phyloP scores from a whole-genome alignment of 495 filamentous ascomycete species.

The Ramalina peruviana region DNA sequence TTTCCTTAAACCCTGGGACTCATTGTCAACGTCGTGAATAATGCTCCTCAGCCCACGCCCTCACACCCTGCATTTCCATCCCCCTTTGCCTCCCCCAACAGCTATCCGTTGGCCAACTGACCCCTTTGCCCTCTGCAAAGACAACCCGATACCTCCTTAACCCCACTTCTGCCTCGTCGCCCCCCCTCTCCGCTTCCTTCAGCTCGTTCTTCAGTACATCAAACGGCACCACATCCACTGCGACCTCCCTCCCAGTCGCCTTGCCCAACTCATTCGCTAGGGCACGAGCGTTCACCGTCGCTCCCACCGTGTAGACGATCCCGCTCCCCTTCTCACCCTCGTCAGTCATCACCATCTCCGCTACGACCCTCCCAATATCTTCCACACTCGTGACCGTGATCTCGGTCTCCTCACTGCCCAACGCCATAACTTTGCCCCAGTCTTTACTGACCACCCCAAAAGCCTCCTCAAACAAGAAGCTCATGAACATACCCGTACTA shows the following conservation, averaged over 20 bases:
- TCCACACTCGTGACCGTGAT: slow-evolving; percentile 42
- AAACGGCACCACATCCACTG: slow-evolving; percentile 31
- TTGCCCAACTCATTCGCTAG: slow-evolving; percentile 35
- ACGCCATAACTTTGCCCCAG: slow-evolving; percentile 26
- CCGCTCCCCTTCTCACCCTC: slow-evolving; percentile 7
- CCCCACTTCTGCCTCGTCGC: slow-evolving; percentile 30
- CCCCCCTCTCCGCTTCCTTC: slow-evolving; percentile 21
- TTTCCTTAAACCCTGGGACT: too few species aligned
- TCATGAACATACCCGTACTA: slow-evolving; percentile 50
- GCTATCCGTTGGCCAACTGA: slow-evolving; percentile 38
- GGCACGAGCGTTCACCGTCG: slow-evolving; percentile 40
- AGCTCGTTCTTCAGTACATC: slow-evolving; percentile 26
- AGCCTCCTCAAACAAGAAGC: slow-evolving; percentile 41
- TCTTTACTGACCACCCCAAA: slow-evolving; percentile 40
- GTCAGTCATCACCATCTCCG: slow-evolving; percentile 32
- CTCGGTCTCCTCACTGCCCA: slow-evolving; percentile 40
- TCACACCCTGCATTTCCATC: slow-evolving; percentile 26
- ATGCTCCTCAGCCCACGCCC: slow-evolving; percentile 22
- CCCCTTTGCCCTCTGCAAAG: slow-evolving; percentile 43
- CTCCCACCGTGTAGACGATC: slow-evolving; percentile 42
- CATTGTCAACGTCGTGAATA: too few species aligned
- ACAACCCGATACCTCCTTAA: slow-evolving; percentile 45
- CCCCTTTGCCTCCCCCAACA: slow-evolving; percentile 34
- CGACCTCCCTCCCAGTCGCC: slow-evolving; percentile 26
- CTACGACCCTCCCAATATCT: slow-evolving; percentile 45